phyloP scores from a whole-genome alignment of 495 filamentous ascomycete species.

The Podospora tetraspora region DNA sequence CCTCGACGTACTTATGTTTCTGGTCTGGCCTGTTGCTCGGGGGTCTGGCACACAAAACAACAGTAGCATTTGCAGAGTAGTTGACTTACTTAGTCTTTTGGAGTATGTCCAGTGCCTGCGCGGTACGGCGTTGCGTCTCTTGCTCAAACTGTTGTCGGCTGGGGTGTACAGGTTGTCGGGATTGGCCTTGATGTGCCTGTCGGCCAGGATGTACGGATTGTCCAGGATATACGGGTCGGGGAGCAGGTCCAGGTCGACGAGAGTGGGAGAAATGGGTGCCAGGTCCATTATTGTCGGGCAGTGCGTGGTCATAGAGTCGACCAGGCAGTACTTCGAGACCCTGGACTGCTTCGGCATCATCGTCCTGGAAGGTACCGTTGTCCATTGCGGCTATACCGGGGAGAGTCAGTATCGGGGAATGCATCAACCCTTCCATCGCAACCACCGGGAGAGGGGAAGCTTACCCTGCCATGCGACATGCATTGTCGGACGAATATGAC shows the following conservation, averaged over 20 bases:
- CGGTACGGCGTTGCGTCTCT: background rate
- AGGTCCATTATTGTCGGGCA: background rate
- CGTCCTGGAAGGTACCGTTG: slow-evolving; percentile 1
- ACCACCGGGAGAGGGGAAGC: background rate
- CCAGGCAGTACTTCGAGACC: background rate
- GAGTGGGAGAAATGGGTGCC: background rate
- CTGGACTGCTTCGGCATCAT: background rate
- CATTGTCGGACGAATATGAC: background rate
- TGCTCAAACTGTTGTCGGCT: no score
- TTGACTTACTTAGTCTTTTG: background rate
- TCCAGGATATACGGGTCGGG: background rate
- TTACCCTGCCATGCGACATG: background rate
- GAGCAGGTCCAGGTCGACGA: background rate
- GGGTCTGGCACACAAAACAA: background rate
- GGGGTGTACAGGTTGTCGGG: no score
- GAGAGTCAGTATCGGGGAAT: background rate
- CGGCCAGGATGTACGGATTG: background rate
- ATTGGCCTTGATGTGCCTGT: background rate
- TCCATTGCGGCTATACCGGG: background rate
- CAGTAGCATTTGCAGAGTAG: background rate
- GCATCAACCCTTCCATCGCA: background rate
- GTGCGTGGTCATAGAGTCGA: background rate
- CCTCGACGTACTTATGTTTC: no score
- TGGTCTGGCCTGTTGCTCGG: background rate
- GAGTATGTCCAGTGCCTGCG: background rate